Conservation (phyloP, 805 yeast species). For the Tanozyma kutaoensis region DNA sequence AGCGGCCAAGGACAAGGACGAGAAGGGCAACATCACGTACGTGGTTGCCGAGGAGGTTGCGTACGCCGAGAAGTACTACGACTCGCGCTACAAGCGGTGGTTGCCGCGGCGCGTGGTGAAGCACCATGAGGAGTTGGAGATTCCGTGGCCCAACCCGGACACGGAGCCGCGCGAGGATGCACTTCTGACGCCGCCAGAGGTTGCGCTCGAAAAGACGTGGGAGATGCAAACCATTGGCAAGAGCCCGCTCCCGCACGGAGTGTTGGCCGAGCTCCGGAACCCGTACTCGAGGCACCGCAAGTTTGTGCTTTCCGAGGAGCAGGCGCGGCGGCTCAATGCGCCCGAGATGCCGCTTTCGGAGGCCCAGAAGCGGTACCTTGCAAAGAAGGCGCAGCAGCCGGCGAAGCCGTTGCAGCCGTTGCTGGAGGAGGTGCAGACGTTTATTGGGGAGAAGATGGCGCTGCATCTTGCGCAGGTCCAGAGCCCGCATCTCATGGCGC, state of each 20-base stretch:
- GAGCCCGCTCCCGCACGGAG: slow-evolving; percentile 58
- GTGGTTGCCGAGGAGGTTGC: slow-evolving; percentile 70
- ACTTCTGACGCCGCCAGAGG: slow-evolving; percentile 41
- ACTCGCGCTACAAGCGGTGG: slow-evolving; percentile 56
- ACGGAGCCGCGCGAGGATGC: slow-evolving; percentile 38
- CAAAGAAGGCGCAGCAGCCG: slow-evolving; percentile 31
- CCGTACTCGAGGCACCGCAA: slow-evolving; percentile 59
- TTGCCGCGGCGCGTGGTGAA: slow-evolving; percentile 64
- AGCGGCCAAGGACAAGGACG: slow-evolving; percentile 66
- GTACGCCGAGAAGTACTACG: slow-evolving; percentile 60
- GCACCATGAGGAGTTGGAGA: slow-evolving; percentile 51
- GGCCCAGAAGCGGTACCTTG: slow-evolving; percentile 45
- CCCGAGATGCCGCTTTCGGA: slow-evolving; percentile 71
- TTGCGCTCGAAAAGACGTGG: slow-evolving; percentile 60
- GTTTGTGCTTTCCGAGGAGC: slow-evolving; percentile 38
- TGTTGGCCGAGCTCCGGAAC: slow-evolving; percentile 59
- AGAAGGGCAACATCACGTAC: slow-evolving; percentile 46
- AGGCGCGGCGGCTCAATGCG: slow-evolving; percentile 47
- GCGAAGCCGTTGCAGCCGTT: slow-evolving; percentile 23
- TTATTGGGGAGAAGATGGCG: slow-evolving; percentile 37
- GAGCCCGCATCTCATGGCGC: slow-evolving; percentile 20
- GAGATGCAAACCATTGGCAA: slow-evolving; percentile 55
- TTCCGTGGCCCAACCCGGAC: slow-evolving; percentile 84
- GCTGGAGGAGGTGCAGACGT: slow-evolving; percentile 41
- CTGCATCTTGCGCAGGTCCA: slow-evolving; percentile 20